These are phyloP conservation scores for Aspergillus funiculosus DNA, from an alignment of 495 filamentous ascomycete species.

Conservation along the genomic window DNA sequence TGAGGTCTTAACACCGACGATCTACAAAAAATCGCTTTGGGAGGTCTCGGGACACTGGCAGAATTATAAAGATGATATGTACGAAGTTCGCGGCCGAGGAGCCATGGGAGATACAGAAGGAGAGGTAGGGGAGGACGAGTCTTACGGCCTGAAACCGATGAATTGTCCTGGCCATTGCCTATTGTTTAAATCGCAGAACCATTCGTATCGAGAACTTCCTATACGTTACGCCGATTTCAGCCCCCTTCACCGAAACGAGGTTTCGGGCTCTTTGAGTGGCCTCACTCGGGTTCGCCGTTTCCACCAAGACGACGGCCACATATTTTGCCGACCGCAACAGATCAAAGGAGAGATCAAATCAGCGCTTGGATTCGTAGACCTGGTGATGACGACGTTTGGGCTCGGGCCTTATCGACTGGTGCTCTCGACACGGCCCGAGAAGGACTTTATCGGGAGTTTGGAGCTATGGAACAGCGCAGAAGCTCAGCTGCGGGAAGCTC, in stretches of 20 bases:
- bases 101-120: conserved; percentile 42
- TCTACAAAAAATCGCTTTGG: conserved; percentile 91
- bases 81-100: conserved; percentile 66
- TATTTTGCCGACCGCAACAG: conserved; percentile 83
- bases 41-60: conserved; percentile 85
- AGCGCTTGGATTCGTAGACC: conserved; percentile 73
- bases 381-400: conserved; percentile 69
- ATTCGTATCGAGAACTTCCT: conserved; percentile 77
- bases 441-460: conserved; percentile 69
- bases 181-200: conserved; percentile 65
- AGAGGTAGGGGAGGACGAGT: conserved; percentile 58
- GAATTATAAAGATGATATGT: conserved; percentile 95
- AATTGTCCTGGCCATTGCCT: conserved; percentile 95
- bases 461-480: conserved; percentile 85
- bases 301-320: conserved; percentile 94
- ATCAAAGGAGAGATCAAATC: conserved; percentile 73
- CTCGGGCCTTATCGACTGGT: conserved; percentile 70
- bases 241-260: conserved; percentile 84
- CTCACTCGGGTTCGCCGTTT: conserved; percentile 87
- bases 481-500: conserved; percentile 59
- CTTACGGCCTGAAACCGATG: conserved; percentile 93
- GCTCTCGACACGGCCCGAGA: conserved; percentile 71
- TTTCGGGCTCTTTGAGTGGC: conserved; percentile 78
- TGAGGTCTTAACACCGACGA: conserved; percentile 88
- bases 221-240: conserved; percentile 92